phyloP scores from a whole-genome alignment of 306 rosid species.

The Clitoria ternatea region DNA sequence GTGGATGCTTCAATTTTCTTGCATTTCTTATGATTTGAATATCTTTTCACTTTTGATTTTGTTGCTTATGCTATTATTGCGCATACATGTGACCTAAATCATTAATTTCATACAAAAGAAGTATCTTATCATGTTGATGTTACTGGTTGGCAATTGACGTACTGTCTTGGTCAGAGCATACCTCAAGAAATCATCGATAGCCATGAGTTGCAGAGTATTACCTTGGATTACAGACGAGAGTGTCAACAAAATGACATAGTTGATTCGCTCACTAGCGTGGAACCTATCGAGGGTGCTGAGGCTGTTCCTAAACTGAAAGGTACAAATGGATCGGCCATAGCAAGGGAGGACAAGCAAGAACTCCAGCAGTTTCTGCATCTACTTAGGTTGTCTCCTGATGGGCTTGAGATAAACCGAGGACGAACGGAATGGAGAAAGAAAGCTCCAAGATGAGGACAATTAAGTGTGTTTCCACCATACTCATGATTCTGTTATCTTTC shows the following conservation, averaged over 20 bases:
- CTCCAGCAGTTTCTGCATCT: conserved; percentile 71
- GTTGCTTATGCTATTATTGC: background rate
- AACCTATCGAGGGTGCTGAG: conserved; percentile 37
- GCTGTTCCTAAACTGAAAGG: conserved; percentile 38
- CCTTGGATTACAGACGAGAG: conserved; percentile 93
- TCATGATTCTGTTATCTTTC: background rate
- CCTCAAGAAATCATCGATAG: conserved; percentile 89
- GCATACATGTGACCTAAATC: background rate
- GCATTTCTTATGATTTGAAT: background rate
- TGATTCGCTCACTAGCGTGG: conserved; percentile 74
- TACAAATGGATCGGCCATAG: conserved; percentile 52
- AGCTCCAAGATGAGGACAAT: conserved; percentile 50
- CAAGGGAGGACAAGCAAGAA: conserved; percentile 32
- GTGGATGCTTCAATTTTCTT: background rate
- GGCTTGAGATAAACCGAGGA: conserved; percentile 84
- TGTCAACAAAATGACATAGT: conserved; percentile 78
- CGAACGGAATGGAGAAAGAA: conserved; percentile 92
- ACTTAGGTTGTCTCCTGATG: conserved; percentile 63
- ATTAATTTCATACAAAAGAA: background rate
- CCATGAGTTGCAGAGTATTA: conserved; percentile 79
- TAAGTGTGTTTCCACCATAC: background rate
- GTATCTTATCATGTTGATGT: background rate
- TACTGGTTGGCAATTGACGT: conserved; percentile 28
- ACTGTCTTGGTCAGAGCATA: conserved; percentile 55
- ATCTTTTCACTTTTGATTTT: background rate